Evolutionary conservation across 345 rosid species (phyloP).

Genomic region (Camelina hispida): DNA sequence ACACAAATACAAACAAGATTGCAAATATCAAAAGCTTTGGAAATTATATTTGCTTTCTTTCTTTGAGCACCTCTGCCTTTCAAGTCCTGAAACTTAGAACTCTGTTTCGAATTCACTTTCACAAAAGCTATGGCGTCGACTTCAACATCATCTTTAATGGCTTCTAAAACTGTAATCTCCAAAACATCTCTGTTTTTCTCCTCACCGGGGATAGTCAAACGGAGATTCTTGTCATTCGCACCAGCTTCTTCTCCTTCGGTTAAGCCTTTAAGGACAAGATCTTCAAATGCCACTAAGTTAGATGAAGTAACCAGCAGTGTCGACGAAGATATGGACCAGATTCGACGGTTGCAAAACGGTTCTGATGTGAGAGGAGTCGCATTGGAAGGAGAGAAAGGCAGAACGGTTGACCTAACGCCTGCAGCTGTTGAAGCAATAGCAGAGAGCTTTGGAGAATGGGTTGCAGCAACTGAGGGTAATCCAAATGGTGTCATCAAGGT

Average conservation of each 20-base stretch:
- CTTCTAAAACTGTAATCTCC: conserved; percentile 39
- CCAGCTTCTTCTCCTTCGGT: conserved; percentile 24
- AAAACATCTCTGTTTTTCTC: conserved; percentile 43
- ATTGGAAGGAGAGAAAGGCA: conserved; percentile 79
- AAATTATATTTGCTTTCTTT: conserved; percentile 16
- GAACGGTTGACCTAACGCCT: conserved; percentile 73
- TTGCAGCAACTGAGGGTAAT: conserved; percentile 52
- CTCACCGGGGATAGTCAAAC: conserved; percentile 33
- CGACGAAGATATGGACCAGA: conserved; percentile 79
- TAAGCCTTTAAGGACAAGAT: conserved; percentile 33
- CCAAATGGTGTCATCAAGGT: conserved; percentile 48
- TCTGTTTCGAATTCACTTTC: conserved; percentile 17
- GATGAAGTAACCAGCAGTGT: conserved; percentile 46
- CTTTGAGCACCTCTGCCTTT: conserved; percentile 10
- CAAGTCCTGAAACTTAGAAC: conserved; percentile 23
- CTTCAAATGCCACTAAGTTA: conserved; percentile 41
- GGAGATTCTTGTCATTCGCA: conserved; percentile 36
- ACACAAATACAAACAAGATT: conserved; percentile 27
- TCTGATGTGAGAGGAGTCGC: conserved; percentile 97
- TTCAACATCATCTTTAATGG: conserved; percentile 38
- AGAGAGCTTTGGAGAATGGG: conserved; percentile 96
- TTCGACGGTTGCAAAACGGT: conserved; percentile 85
- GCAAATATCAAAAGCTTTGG: conserved; percentile 2
- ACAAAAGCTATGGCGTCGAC: conserved; percentile 30
- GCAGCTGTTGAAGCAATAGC: conserved; percentile 89